These are phyloP conservation scores for Gossypium herbaceum DNA, from an alignment of 345 rosid genomes.

Conservation along the genomic window DNA sequence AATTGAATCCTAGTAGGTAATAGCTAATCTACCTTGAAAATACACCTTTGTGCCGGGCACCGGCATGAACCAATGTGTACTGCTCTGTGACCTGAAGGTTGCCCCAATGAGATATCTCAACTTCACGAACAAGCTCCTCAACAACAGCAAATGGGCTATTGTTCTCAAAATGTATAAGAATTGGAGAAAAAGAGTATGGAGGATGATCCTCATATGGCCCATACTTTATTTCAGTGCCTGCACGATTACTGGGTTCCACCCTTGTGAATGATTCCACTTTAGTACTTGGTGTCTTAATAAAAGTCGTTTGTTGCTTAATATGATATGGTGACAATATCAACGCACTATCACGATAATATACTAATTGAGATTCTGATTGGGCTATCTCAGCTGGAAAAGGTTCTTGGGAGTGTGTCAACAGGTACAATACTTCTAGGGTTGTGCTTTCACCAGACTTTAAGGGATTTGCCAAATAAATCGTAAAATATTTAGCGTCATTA, in stretches of 20 bases:
- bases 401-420: conserved; percentile 75
- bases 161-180: conserved; percentile 83
- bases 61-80: conserved; percentile 80
- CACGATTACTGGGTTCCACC: conserved; percentile 72
- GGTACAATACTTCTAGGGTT: conserved; percentile 78
- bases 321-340: conserved; percentile 69
- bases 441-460: conserved; percentile 56
- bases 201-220: conserved; percentile 81
- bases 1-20: conserved; percentile 7
- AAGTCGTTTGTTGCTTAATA: conserved; percentile 72
- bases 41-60: conserved; percentile 93
- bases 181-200: conserved; percentile 72
- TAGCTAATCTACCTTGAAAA: conserved; percentile 70
- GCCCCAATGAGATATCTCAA: conserved; percentile 99
- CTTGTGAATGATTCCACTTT: conserved; percentile 87
- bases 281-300: conserved; percentile 71
- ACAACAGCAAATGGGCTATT: conserved; percentile 96
- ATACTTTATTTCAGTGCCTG: conserved; percentile 75
- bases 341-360: conserved; percentile 78
- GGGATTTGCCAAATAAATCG: conserved; percentile 50
- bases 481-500: conserved; percentile 59
- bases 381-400: conserved; percentile 92
- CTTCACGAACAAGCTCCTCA: conserved; percentile 90
- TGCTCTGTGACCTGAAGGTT: conserved; percentile 85
- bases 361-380: conserved; percentile 92